These are phyloP conservation scores for Lathyrus sativus DNA, from an alignment of 306 rosid genomes.

Conservation along the genomic window DNA sequence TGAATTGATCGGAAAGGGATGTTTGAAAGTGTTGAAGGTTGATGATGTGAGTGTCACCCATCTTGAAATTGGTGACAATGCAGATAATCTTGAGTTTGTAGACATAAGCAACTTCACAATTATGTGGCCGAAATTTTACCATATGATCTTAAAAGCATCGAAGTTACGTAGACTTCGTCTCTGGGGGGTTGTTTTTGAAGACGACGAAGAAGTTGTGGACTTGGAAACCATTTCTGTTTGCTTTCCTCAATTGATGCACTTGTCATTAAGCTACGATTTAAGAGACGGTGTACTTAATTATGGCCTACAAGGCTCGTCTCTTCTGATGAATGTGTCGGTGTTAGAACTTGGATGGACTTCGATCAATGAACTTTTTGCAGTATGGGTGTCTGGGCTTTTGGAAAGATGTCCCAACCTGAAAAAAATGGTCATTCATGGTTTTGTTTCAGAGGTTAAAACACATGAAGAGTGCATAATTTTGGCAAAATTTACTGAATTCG, in stretches of 20 bases:
- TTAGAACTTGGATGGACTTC: slow-evolving; percentile 84
- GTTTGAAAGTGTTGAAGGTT: slow-evolving; percentile 59
- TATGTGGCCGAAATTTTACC: slow-evolving; percentile 77
- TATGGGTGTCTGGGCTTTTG: slow-evolving; percentile 72
- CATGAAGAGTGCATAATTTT: slow-evolving; percentile 64
- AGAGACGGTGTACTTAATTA: slow-evolving; percentile 57
- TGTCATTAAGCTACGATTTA: slow-evolving; percentile 64
- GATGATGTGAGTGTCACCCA: slow-evolving; percentile 74
- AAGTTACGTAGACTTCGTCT: slow-evolving; percentile 64
- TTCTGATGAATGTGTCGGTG: slow-evolving; percentile 59
- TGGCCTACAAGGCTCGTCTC: slow-evolving; percentile 69
- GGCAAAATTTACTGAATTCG: slow-evolving; percentile 58
- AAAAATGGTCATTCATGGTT: slow-evolving; percentile 63
- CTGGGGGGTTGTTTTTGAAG: slow-evolving; percentile 70
- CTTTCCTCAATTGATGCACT: slow-evolving; percentile 57
- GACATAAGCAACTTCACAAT: slow-evolving; percentile 77
- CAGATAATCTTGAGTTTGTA: slow-evolving; percentile 74
- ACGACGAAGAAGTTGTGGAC: slow-evolving; percentile 69
- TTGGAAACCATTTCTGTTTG: slow-evolving; percentile 62
- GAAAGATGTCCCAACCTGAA: slow-evolving; percentile 74
- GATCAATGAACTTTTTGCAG: slow-evolving; percentile 67
- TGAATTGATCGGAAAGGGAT: slow-evolving; percentile 65
- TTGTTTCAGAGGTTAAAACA: slow-evolving; percentile 67
- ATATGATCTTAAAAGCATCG: slow-evolving; percentile 73
- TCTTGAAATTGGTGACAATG: slow-evolving; percentile 68